These are phyloP conservation scores for Fagopyrum tataricum DNA, from an alignment of 148 eudicot genomes.

Conservation along the genomic window DNA sequence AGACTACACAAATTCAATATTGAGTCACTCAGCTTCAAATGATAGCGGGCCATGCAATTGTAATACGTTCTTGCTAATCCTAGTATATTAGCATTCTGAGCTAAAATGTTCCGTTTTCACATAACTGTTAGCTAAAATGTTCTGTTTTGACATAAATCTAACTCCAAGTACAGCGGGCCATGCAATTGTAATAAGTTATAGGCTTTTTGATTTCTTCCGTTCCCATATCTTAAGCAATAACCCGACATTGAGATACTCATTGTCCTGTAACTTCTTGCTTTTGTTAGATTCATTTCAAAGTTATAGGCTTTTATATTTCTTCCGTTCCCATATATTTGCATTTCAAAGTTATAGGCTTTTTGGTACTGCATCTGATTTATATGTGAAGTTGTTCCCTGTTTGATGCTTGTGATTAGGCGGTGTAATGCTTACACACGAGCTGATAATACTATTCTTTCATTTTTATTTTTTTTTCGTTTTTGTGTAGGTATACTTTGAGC, in stretches of 20 bases:
- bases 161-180: neutral
- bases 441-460: neutral
- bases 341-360: too few species aligned
- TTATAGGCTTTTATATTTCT: neutral
- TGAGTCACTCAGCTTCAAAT: neutral
- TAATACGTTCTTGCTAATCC: neutral
- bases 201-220: too few species aligned
- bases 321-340: neutral
- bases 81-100: neutral
- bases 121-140: neutral
- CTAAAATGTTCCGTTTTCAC: neutral
- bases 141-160: neutral
- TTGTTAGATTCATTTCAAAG: neutral
- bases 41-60: neutral
- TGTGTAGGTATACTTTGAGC: conserved; percentile 68
- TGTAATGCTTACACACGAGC: neutral
- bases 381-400: neutral
- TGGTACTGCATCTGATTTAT: neutral
- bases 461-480: too few species aligned
- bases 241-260: neutral
- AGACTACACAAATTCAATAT: neutral
- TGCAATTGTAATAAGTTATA: neutral
- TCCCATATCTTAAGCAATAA: too few species aligned
- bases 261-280: neutral
- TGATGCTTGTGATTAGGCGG: neutral